These are phyloP conservation scores for Calonectria hawksworthii DNA, from an alignment of 2,329 filamentous ascomycete genomes.

Conservation along the genomic window DNA sequence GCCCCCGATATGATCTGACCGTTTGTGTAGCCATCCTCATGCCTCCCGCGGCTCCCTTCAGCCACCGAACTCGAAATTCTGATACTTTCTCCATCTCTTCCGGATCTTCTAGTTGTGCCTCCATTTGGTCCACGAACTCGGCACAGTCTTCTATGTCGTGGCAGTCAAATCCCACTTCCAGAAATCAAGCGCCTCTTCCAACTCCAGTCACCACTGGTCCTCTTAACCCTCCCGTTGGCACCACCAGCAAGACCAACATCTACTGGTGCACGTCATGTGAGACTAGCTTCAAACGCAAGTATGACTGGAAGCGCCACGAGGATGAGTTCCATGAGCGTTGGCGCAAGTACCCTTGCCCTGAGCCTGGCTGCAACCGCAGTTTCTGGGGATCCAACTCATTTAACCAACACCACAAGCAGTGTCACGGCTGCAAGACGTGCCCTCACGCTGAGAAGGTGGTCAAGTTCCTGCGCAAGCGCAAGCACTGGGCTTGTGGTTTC, in stretches of 20 bases:
- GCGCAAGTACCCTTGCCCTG: conserved; percentile 77
- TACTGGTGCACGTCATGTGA: conserved; percentile 73
- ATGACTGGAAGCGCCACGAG: conserved; percentile 79
- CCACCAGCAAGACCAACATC: conserved; percentile 58
- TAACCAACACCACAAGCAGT: conserved; percentile 76
- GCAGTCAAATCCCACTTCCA: conserved; percentile 50
- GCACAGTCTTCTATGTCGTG: conserved; percentile 57
- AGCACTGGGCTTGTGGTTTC: conserved; percentile 79
- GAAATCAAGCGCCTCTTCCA: conserved; percentile 54
- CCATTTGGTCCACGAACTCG: conserved; percentile 60
- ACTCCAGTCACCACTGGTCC: conserved; percentile 50
- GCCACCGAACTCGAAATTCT: conserved; percentile 59
- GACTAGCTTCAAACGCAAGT: conserved; percentile 76
- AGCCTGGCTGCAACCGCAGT: conserved; percentile 73
- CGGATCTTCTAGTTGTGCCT: conserved; percentile 63
- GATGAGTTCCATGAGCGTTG: conserved; percentile 79
- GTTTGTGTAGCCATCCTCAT: conserved; percentile 50
- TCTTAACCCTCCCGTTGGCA: conserved; percentile 47
- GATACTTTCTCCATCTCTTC: conserved; percentile 67
- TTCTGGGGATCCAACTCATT: conserved; percentile 79
- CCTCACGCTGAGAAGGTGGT: conserved; percentile 76
- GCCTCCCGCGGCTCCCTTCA: conserved; percentile 54
- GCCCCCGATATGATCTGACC: conserved; percentile 37
- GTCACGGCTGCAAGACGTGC: conserved; percentile 75
- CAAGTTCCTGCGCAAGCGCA: conserved; percentile 73